A percentile compares a stretch with the other conserved stretches of the same genome.
Evolutionary conservation across 2,329 filamentous ascomycete genomes (phyloP).

Genomic region (Ophiostoma pallidulum): DNA sequence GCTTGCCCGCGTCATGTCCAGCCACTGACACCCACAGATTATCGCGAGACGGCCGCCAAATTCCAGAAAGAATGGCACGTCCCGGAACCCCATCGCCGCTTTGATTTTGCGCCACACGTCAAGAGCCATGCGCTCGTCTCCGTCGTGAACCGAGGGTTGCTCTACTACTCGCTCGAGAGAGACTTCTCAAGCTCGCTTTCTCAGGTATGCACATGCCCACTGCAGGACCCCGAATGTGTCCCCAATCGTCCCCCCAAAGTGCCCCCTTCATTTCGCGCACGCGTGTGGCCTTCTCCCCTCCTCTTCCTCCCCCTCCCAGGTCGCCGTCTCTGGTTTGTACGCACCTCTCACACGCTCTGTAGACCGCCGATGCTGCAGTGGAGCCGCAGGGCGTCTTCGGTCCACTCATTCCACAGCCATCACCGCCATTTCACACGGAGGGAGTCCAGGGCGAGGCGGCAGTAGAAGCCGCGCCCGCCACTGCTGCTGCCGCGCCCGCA

Average conservation of each 20-base stretch:
- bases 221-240: too few relatives aligned
- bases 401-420: conserved; percentile 37
- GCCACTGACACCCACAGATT: conserved; percentile 38
- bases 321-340: neutral
- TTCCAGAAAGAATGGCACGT: conserved; percentile 61
- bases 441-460: conserved; percentile 25
- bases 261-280: too few relatives aligned
- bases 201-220: conserved; percentile 35
- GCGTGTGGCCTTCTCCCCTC: neutral
- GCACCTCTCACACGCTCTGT: conserved; percentile 29
- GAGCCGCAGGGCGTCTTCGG: conserved; percentile 48
- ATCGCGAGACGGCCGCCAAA: conserved; percentile 57
- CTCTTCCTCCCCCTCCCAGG: neutral
- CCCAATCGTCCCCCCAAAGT: too few relatives aligned
- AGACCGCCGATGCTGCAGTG: conserved; percentile 35
- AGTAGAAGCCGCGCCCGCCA: conserved; percentile 1
- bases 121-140: conserved; percentile 55
- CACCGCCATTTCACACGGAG: conserved; percentile 29
- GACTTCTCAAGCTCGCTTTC: conserved; percentile 35
- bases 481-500: neutral
- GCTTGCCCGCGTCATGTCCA: neutral
- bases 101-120: conserved; percentile 56
- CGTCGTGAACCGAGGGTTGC: conserved; percentile 53
- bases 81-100: conserved; percentile 50
- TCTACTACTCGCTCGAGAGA: conserved; percentile 51